Evolutionary conservation across 345 rosid species (phyloP), one percentile per base, ranked within the genome.

Genomic region (Bruguiera sexangula): DNA sequence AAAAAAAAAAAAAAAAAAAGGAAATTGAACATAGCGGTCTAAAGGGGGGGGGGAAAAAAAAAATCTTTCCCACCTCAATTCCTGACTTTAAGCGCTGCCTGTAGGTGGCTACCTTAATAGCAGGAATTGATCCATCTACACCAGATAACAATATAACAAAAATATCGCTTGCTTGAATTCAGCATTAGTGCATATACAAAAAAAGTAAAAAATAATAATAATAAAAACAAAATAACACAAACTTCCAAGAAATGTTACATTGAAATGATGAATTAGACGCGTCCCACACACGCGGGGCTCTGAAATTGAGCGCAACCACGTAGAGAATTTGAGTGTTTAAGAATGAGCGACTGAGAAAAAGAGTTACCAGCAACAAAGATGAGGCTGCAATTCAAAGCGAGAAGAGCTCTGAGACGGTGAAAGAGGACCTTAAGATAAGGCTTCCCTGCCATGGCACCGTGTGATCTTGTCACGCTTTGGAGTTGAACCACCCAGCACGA

Each of bases 401-500:
- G 81, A 70, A 95, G 94, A 84, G 98, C 94, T 73, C 98, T 75
- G 59, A 95, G 82, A 0, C 96, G 98, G 76, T 92, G 98, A 68
- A 92, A 95, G 64, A 95, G 87, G 24, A 86, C 83, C 46, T 82
- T 81, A 65, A 92, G 94, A 70, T 86, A 89, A 15, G 85, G 80
- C 79, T 83, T 92, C 5, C 82, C 86, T 61, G 68, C 83, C 6
- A 77, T 69, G 65, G 92, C 78, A 65, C 83, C 77, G 75, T 82
- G 85, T 18, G 94, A 84, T 73, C 81, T 73, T 75, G 83, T 88
- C 16, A 86, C 98, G 37, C 65, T 86, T 54, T 88, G 90, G 55
- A 92, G 87, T 71, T 89, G 97, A 46, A 95, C 98, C 73, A 92
- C 82, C 98, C 98, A 95, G 70, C 99, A 92, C 3, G 98, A 95